These are phyloP conservation scores for Gastrolobium bilobum DNA, from an alignment of 306 rosid species.

Conservation along the genomic window DNA sequence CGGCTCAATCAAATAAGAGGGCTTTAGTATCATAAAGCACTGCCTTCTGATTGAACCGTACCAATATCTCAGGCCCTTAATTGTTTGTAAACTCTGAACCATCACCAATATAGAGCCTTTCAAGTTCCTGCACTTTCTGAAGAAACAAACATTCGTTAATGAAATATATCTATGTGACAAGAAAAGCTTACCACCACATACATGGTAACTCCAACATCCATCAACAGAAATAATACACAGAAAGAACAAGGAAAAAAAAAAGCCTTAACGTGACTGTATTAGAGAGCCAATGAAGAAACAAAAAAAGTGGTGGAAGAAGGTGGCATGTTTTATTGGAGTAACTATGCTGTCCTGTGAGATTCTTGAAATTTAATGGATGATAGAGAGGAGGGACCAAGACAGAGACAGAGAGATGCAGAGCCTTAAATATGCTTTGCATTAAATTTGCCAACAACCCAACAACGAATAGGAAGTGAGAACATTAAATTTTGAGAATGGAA, in stretches of 20 bases:
- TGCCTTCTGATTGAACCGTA: slow-evolving; percentile 79
- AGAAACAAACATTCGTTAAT: slow-evolving; percentile 29
- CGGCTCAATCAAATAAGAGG: slow-evolving; percentile 90
- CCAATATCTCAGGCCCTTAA: slow-evolving; percentile 70
- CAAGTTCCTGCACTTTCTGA: slow-evolving; percentile 41
- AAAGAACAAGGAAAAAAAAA: slow-evolving; percentile 31
- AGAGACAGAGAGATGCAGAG: slow-evolving; percentile 50
- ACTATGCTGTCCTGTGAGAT: slow-evolving; percentile 56
- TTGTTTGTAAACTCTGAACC: neutral
- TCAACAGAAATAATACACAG: slow-evolving; percentile 2
- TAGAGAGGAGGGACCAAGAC: slow-evolving; percentile 48
- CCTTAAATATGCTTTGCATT: slow-evolving; percentile 64
- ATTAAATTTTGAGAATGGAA: slow-evolving; percentile 57
- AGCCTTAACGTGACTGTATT: slow-evolving; percentile 33
- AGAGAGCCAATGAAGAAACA: slow-evolving; percentile 33
- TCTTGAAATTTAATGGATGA: slow-evolving; percentile 55
- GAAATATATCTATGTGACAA: slow-evolving; percentile 15
- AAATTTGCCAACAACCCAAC: slow-evolving; percentile 71
- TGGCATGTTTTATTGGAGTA: slow-evolving; percentile 52
- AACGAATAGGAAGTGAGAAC: slow-evolving; percentile 62
- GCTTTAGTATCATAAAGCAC: slow-evolving; percentile 58
- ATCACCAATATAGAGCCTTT: slow-evolving; percentile 27
- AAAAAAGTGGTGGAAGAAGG: slow-evolving; percentile 42
- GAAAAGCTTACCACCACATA: slow-evolving; percentile 22
- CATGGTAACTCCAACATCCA: slow-evolving; percentile 20